Base-by-base conservation (phyloP, 1,284 basidiomycete genomes). In the Hemileia vastatrix region DNA sequence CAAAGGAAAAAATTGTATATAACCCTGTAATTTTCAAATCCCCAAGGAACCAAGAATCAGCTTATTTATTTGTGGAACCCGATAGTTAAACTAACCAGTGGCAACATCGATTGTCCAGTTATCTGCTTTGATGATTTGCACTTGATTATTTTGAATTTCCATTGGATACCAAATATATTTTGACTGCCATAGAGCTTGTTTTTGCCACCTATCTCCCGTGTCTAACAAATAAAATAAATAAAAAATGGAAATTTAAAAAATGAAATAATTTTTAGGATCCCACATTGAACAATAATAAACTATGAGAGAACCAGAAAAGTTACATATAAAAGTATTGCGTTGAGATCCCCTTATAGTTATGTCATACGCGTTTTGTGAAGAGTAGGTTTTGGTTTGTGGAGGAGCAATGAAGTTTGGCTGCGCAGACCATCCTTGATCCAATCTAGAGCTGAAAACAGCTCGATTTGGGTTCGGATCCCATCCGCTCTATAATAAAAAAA, bases 121-220 rank as follows among this genome's bases (percentile, higher is more conserved):
- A 36, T 53, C 51, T 1, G 21, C 6, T 32, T 32, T 32, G n/a
- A 32, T 15, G 6, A 53, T 15, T 18, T 5, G 11, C 4, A 53
- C 4, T 11, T 32, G 78, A 53, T 36, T 18, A 19, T 48, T 48
- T 5, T 24, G 15, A 8, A 31, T 24, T 32, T n/a, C 43, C 19
- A 64, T 31, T 13, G 45, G 33, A 36, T 44, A 23, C 50, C 32
- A 52, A 6, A 57, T 52, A 36, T 61, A 65, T 52, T 78, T 74
- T 68, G 82, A 83, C 66, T 80, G 82, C 9, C 83, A 83, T 3
- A 84, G 78, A 6, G 82, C 68, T 45, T 71, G 70, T 18, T 81
- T 78, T 21, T 81, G 76, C 83, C 83, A 85, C 47, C 83, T 80
- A 70, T 85, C 83, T 49, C 83, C 83, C 81, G 84, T 83, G 71